Evolutionary conservation across 2,329 filamentous ascomycete genomes (phyloP).

Genomic region (Penicillium decumbens): DNA sequence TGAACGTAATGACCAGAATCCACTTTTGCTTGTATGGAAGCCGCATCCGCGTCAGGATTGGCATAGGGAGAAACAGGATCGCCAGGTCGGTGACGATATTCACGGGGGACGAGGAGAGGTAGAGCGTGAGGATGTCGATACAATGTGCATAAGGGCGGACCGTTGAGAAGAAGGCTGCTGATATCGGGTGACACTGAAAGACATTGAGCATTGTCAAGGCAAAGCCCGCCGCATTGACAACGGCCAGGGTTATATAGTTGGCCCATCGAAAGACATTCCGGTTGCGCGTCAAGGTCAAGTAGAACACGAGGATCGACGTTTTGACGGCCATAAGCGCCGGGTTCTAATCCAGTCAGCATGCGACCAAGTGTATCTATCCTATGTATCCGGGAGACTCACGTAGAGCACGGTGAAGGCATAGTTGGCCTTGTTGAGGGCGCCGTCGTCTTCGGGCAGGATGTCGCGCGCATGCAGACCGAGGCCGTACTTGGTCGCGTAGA

Average conservation of each 20-base stretch:
- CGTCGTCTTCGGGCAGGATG: constrained; percentile 29
- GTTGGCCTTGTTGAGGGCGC: constrained; percentile 45
- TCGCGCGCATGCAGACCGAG: constrained; percentile 42
- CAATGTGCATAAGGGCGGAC: constrained; percentile 48
- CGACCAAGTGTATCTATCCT: neutral
- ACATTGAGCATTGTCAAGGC: constrained; percentile 82
- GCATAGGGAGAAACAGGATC: constrained; percentile 81
- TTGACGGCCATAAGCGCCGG: constrained; percentile 87
- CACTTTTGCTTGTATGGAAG: constrained; percentile 81
- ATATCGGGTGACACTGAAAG: constrained; percentile 74
- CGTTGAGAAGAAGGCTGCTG: constrained; percentile 60
- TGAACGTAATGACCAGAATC: constrained; percentile 80
- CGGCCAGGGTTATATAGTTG: constrained; percentile 71
- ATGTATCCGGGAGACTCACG: constrained; percentile 33
- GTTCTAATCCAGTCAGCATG: constrained; percentile 53
- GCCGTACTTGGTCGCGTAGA: constrained; percentile 42
- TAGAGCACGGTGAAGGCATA: constrained; percentile 61
- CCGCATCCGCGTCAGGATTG: constrained; percentile 79
- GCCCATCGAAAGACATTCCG: constrained; percentile 71
- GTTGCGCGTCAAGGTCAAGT: constrained; percentile 74
- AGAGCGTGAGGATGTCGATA: constrained; percentile 59
- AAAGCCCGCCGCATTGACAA: constrained; percentile 73
- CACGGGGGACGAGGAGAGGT: constrained; percentile 72
- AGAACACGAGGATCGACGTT: constrained; percentile 88
- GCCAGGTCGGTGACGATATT: constrained; percentile 90